Evolutionary conservation across 202 grass and related monocot species (phyloP), one percentile per base, ranked within the genome.

Genomic region (Dendrocalamus latiflorus): DNA sequence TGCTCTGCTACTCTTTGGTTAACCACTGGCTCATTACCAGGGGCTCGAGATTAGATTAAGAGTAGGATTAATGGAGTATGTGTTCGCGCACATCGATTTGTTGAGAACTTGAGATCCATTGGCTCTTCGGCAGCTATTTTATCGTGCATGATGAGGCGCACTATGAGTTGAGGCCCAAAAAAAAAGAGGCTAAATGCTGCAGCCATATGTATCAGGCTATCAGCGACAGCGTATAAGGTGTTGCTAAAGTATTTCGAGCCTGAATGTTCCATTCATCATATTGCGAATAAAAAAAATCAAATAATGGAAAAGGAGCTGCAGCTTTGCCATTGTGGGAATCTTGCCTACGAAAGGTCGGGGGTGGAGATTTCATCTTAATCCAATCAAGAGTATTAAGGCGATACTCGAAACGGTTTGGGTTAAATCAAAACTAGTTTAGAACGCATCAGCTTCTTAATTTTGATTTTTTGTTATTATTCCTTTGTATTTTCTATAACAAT

Each of bases 121-220:
- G 36, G 37, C 54, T 24, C 12, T 34, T 74, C 5, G 28, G 30
- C 2, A 4, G 18, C 4, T 39, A 22, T 72, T 69, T 79, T 45
- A 51, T 47, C 7, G 5, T 64, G 58, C 80, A 83, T 74, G 22
- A 83, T 74, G 74, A 59, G 59, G 39, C 67, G 86, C 86, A 83
- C 75, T 72, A 65, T 5, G 12, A 54, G 38, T 17, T 57, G 69
- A 45, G 38, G 22, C n/a, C 14, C 1, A 7, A 62, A 3, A 2
- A 62, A 14, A 33, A n/a, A n/a, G n/a, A n/a, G 12, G 13, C 18
- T 63, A 54, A 51, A 73, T 33, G 74, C n/a, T 85, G 33, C 30
- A 7, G 8, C 12, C 21, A 10, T 55, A 21, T 34, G n/a, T n/a
- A n/a, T n/a, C 70, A 17, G 49, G 51, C 14, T 25, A 33, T 24